Evolutionary conservation across 2,329 filamentous ascomycete species (phyloP).

Genomic region (Emericellopsis cladophorae): DNA sequence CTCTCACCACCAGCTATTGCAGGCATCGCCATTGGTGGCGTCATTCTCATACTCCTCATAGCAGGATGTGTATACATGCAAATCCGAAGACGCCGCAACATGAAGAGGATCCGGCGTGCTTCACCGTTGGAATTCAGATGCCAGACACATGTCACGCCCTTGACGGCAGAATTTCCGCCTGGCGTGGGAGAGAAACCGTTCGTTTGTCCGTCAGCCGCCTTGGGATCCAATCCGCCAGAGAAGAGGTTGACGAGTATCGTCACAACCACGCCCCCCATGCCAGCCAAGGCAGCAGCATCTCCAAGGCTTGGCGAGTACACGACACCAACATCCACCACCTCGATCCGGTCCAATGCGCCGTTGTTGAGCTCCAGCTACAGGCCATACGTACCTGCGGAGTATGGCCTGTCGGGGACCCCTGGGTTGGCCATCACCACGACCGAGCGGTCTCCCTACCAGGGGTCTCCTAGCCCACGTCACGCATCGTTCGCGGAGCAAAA

Average conservation of each 20-base stretch:
- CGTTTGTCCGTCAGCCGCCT: constrained; percentile 5
- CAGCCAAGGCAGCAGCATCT: neutral
- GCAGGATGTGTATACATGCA: constrained; percentile 29
- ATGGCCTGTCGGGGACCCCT: constrained; percentile 13
- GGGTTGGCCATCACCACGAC: constrained; percentile 9
- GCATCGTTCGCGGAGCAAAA: neutral
- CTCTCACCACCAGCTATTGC: constrained; percentile 27
- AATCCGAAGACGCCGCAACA: constrained; percentile 29
- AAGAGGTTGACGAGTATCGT: constrained; percentile 8
- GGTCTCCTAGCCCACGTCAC: neutral
- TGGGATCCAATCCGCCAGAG: constrained; percentile 5
- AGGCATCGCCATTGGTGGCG: constrained; percentile 26
- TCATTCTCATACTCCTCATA: constrained; percentile 22
- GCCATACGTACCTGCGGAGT: constrained; percentile 14
- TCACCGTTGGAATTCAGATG: constrained; percentile 40
- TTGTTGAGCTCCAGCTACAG: constrained; percentile 13
- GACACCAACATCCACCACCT: constrained; percentile 19
- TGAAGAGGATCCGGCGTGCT: constrained; percentile 5
- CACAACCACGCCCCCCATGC: constrained; percentile 5
- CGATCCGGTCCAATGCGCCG: constrained; percentile 18
- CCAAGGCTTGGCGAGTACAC: constrained; percentile 6
- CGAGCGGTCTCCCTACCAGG: neutral
- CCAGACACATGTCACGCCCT: constrained; percentile 22
- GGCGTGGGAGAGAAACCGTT: constrained; percentile 2
- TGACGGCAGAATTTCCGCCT: constrained; percentile 8